Base-by-base conservation (phyloP, 306 rosid species). In the Rubus parviflorus region DNA sequence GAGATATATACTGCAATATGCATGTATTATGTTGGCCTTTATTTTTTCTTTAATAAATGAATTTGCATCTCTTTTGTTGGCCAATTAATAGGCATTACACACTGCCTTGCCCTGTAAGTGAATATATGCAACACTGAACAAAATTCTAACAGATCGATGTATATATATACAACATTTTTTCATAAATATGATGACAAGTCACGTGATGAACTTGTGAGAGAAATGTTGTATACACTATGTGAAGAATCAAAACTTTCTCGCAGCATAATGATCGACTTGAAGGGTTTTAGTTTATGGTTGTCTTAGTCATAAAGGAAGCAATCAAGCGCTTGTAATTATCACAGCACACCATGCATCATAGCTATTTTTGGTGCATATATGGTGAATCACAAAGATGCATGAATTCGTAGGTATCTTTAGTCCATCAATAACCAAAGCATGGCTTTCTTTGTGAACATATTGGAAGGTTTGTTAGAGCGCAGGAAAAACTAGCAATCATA, bases 401-500 rank as follows among this genome's bases (percentile, higher is more conserved):
- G 25, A 65, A 65, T 17, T 37, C 2, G 47, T 8, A 8, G 30
- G 48, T 65, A 40, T 65, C 3, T 40, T 19, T 19, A 42, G n/a
- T 15, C 22, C 68, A 63, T 63, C 68, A 63, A 13, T 14, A 62
- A 35, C 68, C 22, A 1, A 40, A 40, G 25, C 48, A 65, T 17
- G 47, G 30, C 15, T 65, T 40, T 8, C 70, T 25, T 8, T 17
- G 70, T 8, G 48, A 40, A 40, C 6, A 77, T 46, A 47, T 22
- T 51, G 67, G 57, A 35, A 41, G 58, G 77, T 47, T 64, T 17
- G 53, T 61, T 60, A 20, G 70, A 73, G 41, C 20, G 79, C 76
- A 40, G 76, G 62, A 72, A 77, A 77, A 77, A 17, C 42, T 35
- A 67, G 79, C 35, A 73, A 82, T 77, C 64, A 77, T 54, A 60